These are phyloP conservation scores for Stromatinia cepivora DNA, from an alignment of 2,329 filamentous ascomycete species.

Conservation along the genomic window DNA sequence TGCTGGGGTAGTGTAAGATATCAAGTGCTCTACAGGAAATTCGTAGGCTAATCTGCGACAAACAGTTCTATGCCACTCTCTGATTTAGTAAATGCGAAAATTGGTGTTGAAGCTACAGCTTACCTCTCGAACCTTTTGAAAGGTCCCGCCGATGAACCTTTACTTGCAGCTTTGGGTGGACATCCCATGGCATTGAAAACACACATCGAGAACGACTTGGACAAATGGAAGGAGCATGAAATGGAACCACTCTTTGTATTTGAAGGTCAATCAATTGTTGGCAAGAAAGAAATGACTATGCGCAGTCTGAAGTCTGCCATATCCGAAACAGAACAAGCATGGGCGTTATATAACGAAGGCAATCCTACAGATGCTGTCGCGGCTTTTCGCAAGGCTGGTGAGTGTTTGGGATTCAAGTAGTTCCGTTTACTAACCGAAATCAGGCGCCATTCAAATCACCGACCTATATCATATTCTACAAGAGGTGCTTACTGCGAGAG, in stretches of 20 bases:
- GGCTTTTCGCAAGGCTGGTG: constrained; percentile 84
- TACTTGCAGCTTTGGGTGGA: constrained; percentile 86
- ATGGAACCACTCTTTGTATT: constrained; percentile 89
- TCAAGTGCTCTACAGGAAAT: background rate
- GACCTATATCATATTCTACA: constrained; percentile 78
- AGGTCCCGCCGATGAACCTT: constrained; percentile 73
- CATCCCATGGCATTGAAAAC: constrained; percentile 75
- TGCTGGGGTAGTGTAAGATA: constrained; percentile 5
- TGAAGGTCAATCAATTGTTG: constrained; percentile 78
- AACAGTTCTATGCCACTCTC: constrained; percentile 55
- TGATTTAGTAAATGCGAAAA: constrained; percentile 69
- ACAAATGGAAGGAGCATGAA: constrained; percentile 66
- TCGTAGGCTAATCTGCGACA: constrained; percentile 13
- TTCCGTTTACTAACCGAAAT: constrained; percentile 37
- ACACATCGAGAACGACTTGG: constrained; percentile 75
- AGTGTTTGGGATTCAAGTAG: constrained; percentile 26
- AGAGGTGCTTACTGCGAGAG: constrained; percentile 65
- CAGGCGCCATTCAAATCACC: constrained; percentile 70
- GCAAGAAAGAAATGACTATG: constrained; percentile 69
- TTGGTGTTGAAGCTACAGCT: constrained; percentile 87
- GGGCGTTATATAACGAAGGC: constrained; percentile 81
- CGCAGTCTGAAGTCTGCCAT: constrained; percentile 66
- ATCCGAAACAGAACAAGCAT: constrained; percentile 73
- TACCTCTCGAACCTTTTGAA: constrained; percentile 81
- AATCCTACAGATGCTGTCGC: constrained; percentile 78